Evolutionary conservation across 2,329 filamentous ascomycete species (phyloP).

Genomic region (Coniochaeta sp.): DNA sequence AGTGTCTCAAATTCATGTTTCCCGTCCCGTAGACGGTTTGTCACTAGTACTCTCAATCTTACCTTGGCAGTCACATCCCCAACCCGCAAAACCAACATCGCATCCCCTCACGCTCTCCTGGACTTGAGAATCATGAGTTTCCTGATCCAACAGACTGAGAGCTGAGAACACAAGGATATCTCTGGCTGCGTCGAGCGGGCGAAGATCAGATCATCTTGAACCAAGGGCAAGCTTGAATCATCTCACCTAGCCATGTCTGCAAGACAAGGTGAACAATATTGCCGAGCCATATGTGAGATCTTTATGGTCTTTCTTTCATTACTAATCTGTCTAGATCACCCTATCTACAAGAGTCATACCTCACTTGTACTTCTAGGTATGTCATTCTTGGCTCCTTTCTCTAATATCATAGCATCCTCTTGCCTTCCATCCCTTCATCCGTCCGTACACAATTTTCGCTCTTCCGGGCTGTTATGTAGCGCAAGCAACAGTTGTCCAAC

Average conservation of each 20-base stretch:
- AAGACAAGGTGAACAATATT: neutral
- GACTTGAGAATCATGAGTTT: neutral
- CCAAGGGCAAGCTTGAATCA: neutral
- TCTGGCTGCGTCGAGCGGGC: neutral
- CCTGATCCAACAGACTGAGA: neutral
- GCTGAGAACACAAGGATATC: neutral
- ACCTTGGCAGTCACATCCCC: neutral
- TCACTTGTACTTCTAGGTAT: neutral
- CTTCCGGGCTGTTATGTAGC: neutral
- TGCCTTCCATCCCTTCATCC: neutral
- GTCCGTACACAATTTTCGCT: neutral
- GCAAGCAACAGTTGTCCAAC: neutral
- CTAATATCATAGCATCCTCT: neutral
- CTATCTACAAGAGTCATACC: neutral
- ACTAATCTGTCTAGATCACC: neutral
- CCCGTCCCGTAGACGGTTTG: too few relatives aligned
- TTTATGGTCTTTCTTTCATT: neutral
- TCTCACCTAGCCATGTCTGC: neutral
- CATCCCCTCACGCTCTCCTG: neutral
- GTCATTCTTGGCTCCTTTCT: neutral
- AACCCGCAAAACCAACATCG: neutral
- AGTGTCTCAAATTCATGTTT: too few relatives aligned
- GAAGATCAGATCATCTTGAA: neutral
- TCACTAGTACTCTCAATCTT: neutral
- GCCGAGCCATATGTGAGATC: neutral